phyloP scores from a whole-genome alignment of 2,329 filamentous ascomycete genomes.

The Pyrenophora teres region DNA sequence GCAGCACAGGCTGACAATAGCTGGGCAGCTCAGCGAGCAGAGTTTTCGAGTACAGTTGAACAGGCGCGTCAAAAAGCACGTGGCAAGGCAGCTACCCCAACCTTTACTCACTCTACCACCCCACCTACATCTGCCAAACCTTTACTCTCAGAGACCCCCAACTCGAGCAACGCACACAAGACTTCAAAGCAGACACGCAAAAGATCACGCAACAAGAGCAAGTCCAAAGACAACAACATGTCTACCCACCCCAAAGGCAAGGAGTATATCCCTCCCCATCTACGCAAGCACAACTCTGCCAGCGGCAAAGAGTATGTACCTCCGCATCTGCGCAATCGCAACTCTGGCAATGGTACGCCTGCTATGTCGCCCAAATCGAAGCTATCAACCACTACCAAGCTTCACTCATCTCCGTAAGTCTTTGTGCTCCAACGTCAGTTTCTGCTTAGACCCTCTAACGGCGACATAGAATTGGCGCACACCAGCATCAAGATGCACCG shows the following conservation, averaged over 20 bases:
- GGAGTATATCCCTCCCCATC: constrained; percentile 32
- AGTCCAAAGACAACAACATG: constrained; percentile 9
- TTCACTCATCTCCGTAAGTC: constrained; percentile 18
- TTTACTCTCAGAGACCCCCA: neutral
- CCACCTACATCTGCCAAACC: constrained; percentile 1
- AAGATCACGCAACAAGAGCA: constrained; percentile 1
- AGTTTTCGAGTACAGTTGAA: neutral
- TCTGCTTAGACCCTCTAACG: neutral
- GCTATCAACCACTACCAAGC: neutral
- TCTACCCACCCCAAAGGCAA: neutral
- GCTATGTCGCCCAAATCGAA: constrained; percentile 14
- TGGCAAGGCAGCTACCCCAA: constrained; percentile 4
- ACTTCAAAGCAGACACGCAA: neutral
- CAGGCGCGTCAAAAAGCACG: neutral
- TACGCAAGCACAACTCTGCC: constrained; percentile 10
- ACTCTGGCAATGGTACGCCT: constrained; percentile 1
- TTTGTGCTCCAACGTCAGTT: neutral
- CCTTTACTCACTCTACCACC: neutral
- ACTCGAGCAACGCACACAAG: neutral
- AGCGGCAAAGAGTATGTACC: constrained; percentile 22
- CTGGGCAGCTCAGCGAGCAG: constrained; percentile 7
- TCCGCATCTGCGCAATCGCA: constrained; percentile 26
- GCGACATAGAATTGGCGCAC: neutral
- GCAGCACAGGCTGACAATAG: neutral
- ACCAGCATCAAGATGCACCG: neutral